Base-by-base conservation (phyloP, 352 stramenopile genomes). In the Phytophthora citricola region DNA sequence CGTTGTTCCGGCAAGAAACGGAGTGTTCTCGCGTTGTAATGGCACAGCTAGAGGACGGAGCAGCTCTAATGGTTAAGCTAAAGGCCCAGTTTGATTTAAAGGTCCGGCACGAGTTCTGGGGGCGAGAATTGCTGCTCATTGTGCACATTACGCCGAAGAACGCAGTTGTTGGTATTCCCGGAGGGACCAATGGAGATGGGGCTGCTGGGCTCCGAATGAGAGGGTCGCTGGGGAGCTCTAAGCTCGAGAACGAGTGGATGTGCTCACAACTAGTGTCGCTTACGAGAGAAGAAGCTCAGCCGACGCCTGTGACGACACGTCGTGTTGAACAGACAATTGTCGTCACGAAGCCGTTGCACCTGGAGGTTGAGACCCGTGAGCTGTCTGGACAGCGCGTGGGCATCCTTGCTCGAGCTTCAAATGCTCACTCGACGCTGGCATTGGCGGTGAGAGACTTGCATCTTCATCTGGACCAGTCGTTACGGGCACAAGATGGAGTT, bases 1-100 rank as follows among this genome's bases (percentile, higher is more conserved):
- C 79, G 15, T 70, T 93, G 26, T 91, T 88, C 45, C 73, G 81
- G 9, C 84, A 93, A 36, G 79, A 93, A 17, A 80, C 80, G 38
- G 78, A 78, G 27, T 59, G 91, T 34, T 58, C 54, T 47, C 52
- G 81, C n/a, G 57, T 76, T 11, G 70, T 59, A 26, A 46, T 71
- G 27, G 40, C 46, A 29, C 10, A 51, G 2, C 4, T 3, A 15
- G 69, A 76, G 14, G 17, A 47, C 11, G 38, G 17, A 40, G 0
- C 26, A 46, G 47, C 15, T 20, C 11, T 11, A 58, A 39, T 60
- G n/a, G 63, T 75, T 44, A 59, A 78, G 45, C 64, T 85, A 1
- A 73, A 71, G 20, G 65, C 78, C n/a, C 59, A 88, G 40, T 82
- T 87, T 40, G 81, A 83, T 39, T 50, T 91, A n/a, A 82, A 76